Evolutionary conservation across 2,329 filamentous ascomycete genomes (phyloP), one percentile per base, ranked within the genome.

Genomic region (Cercospora zeina): DNA sequence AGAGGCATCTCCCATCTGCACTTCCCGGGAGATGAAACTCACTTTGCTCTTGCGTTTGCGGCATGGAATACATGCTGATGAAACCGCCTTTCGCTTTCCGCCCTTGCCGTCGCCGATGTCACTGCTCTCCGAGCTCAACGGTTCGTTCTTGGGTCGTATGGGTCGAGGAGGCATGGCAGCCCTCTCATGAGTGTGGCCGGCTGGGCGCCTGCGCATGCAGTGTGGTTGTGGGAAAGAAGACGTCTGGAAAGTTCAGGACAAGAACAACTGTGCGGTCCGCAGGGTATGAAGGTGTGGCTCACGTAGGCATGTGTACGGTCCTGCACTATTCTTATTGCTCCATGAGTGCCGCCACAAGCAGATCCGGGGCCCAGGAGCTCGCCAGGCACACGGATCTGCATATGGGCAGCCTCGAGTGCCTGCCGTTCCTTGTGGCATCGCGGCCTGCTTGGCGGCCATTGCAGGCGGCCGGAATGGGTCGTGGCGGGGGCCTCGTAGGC

Each of bases 11-110:
- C 21, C 31, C 21, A n/a, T 14, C 33, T 14, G 31, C 19, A 9
- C 1, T 27, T 16, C 13, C 13, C 14, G 14, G 21, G 34, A 8
- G 6, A 13, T 34, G 14, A 30, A 4, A 62, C 75, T 56, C 60
- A 79, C 80, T 73, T 81, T 82, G 62, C 77, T 80, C 67, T 82
- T 82, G 61, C 80, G 77, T 68, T 79, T 81, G 42, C 80, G 74
- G 68, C 80, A 82, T n/a, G 79, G 78, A 42, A 80, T 78, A 66
- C 80, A 82, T 30, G 80, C 79, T 50, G 74, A 76, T 3, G 75
- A 76, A 1, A 77, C 74, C 30, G 74, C 75, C 63, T 71, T 70
- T 34, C 76, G 67, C 66, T 76, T 77, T 31, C 67, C 66, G 33
- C 69, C 53, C 58, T 72, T 74, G 11, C 58, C 51, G 10, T 67